Percentiles rank a stretch among this genome's conserved stretches.
These are phyloP conservation scores for Talaromyces sp. DNA, from an alignment of 2,329 filamentous ascomycete species.

Conservation along the genomic window DNA sequence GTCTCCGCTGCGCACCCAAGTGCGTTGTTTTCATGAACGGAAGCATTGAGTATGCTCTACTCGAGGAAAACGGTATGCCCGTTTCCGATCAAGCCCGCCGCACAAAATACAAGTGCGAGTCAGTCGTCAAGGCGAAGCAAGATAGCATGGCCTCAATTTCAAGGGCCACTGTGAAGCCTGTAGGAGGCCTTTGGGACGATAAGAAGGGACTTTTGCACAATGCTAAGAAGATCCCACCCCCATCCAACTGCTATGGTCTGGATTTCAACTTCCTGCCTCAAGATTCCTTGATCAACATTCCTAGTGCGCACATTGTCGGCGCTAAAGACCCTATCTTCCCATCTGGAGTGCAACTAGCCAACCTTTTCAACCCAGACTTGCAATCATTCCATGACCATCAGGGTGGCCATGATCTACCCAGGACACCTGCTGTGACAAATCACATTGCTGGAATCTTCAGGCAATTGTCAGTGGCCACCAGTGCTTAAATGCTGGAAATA, in stretches of 20 bases:
- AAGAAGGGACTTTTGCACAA: neutral
- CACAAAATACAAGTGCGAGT: neutral
- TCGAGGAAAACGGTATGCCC: neutral
- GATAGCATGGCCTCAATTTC: neutral
- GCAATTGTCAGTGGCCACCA: neutral
- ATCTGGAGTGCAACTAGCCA: neutral
- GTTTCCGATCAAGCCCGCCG: neutral
- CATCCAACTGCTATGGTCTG: neutral
- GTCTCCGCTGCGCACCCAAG: neutral
- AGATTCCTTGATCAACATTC: neutral
- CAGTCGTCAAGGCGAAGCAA: neutral
- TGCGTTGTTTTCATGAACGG: conserved; percentile 1
- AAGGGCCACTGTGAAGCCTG: neutral
- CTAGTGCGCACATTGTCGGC: neutral
- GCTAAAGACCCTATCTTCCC: conserved; percentile 1
- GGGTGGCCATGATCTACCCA: conserved; percentile 1
- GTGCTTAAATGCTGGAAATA: neutral
- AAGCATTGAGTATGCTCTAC: neutral
- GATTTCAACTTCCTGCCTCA: neutral
- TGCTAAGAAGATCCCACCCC: neutral
- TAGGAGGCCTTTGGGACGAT: neutral
- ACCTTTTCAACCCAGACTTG: neutral
- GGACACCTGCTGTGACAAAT: neutral
- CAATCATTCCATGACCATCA: neutral
- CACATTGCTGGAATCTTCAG: neutral